Evolutionary conservation across 1,284 basidiomycete species (phyloP).

Genomic region (Rhodotorula sp.): DNA sequence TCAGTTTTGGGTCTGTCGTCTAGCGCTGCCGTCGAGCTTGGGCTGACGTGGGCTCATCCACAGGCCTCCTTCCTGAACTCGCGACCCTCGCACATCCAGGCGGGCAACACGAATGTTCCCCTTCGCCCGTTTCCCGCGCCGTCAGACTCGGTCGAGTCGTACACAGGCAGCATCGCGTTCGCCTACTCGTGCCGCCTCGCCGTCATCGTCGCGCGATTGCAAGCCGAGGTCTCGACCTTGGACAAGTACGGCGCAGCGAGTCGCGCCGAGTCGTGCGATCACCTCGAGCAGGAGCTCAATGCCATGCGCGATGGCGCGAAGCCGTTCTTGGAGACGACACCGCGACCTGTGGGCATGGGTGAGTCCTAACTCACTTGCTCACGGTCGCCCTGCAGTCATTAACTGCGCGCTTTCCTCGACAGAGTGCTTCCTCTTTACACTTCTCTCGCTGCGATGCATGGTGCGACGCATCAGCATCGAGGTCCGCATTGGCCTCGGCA

Average conservation of each 20-base stretch:
- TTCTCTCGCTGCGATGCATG: constrained; percentile 47
- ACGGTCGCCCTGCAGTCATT: rapidly evolving
- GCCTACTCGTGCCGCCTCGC: constrained; percentile 42
- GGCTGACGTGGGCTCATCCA: neutral
- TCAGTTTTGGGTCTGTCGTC: neutral
- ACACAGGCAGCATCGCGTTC: constrained; percentile 41
- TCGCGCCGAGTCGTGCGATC: constrained; percentile 32
- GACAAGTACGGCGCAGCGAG: constrained; percentile 19
- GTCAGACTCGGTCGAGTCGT: constrained; percentile 35
- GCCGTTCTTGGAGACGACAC: neutral
- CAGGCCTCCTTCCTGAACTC: constrained; percentile 43
- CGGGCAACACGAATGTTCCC: constrained; percentile 33
- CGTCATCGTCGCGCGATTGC: constrained; percentile 39
- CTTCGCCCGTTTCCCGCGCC: constrained; percentile 29
- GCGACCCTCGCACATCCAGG: constrained; percentile 45
- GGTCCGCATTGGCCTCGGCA: constrained; percentile 43
- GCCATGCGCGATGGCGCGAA: constrained; percentile 34
- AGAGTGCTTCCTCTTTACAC: constrained; percentile 39
- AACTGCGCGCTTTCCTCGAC: neutral
- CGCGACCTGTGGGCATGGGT: constrained; percentile 11
- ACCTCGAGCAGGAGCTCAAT: constrained; percentile 31
- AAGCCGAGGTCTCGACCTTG: constrained; percentile 41
- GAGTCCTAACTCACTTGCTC: neutral
- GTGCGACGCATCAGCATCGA: constrained; percentile 44
- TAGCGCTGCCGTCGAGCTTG: neutral